These are phyloP conservation scores for Phytophthora colocasiae DNA, from an alignment of 352 stramenopile genomes.

Conservation along the genomic window DNA sequence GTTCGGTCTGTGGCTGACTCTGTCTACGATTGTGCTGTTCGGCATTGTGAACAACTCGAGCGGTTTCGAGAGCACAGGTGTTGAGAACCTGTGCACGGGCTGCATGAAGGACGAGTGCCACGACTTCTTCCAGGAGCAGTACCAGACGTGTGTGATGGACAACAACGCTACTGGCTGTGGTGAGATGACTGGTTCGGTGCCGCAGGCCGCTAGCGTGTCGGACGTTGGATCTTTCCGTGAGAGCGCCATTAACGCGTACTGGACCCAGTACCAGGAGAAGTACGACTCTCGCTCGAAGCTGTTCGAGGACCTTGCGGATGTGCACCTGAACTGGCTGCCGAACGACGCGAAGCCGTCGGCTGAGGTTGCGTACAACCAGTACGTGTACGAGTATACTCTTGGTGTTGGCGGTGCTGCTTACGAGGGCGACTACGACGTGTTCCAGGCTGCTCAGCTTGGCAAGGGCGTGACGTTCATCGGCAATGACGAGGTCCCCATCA, in stretches of 20 bases:
- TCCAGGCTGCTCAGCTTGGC: slow-evolving; percentile 50
- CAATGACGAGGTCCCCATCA: slow-evolving; percentile 64
- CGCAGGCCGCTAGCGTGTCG: slow-evolving; percentile 38
- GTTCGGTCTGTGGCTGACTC: slow-evolving; percentile 71
- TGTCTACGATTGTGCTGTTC: slow-evolving; percentile 76
- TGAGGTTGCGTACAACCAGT: slow-evolving; percentile 62
- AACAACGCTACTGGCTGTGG: slow-evolving; percentile 62
- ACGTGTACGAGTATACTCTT: slow-evolving; percentile 64
- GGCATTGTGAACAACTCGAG: slow-evolving; percentile 63
- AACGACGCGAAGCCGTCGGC: slow-evolving; percentile 49
- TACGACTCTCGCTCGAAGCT: slow-evolving; percentile 57
- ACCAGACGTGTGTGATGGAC: slow-evolving; percentile 55
- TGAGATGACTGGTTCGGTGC: slow-evolving; percentile 66
- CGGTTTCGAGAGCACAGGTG: slow-evolving; percentile 56
- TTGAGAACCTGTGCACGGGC: slow-evolving; percentile 69
- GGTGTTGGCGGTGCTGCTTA: slow-evolving; percentile 37
- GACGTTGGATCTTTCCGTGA: slow-evolving; percentile 54
- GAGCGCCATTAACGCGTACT: slow-evolving; percentile 51
- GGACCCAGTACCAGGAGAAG: slow-evolving; percentile 48
- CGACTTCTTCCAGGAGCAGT: slow-evolving; percentile 61
- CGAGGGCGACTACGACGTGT: slow-evolving; percentile 48
- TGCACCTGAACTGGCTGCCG: slow-evolving; percentile 60
- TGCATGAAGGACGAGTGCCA: slow-evolving; percentile 70
- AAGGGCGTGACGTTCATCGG: slow-evolving; percentile 64
- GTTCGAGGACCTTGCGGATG: slow-evolving; percentile 64